Conservation (phyloP, 2,329 filamentous ascomycete genomes). For the Talaromyces rugulosus region DNA sequence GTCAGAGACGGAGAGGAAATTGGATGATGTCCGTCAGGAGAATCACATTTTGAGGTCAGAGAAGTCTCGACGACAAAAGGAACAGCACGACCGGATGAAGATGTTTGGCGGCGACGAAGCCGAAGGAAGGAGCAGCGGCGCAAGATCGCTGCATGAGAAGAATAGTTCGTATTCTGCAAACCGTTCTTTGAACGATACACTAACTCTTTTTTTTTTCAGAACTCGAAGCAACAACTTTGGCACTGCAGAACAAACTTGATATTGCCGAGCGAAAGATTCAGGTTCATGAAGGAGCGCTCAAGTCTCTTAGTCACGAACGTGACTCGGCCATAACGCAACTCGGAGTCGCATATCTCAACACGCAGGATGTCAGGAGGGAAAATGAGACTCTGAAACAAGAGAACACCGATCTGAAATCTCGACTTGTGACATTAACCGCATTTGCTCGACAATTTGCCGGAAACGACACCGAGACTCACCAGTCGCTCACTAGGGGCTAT, state of each 20-base stretch:
- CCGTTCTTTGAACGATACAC: conserved; percentile 8
- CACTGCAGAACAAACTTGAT: conserved; percentile 53
- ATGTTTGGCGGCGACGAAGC: conserved; percentile 43
- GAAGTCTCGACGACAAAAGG: conserved; percentile 26
- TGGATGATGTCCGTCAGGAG: conserved; percentile 50
- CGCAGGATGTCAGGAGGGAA: conserved; percentile 41
- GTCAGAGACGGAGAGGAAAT: conserved; percentile 44
- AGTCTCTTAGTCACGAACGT: conserved; percentile 52
- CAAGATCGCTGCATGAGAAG: conserved; percentile 31
- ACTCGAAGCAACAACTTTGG: conserved; percentile 51
- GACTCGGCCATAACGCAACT: conserved; percentile 57
- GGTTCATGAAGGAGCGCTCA: conserved; percentile 51
- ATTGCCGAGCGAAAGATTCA: conserved; percentile 52
- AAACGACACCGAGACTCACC: conserved; percentile 24
- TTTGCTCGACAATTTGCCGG: conserved; percentile 16
- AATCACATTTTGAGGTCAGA: conserved; percentile 49
- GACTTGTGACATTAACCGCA: conserved; percentile 25
- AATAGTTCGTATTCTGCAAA: conserved; percentile 28
- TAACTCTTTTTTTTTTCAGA: conserved; percentile 25
- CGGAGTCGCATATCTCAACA: conserved; percentile 52
- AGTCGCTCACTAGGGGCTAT: conserved; percentile 6
- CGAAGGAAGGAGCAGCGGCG: conserved; percentile 26
- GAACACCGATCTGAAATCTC: conserved; percentile 35
- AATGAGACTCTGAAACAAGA: conserved; percentile 35
- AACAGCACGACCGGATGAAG: conserved; percentile 32